A percentile compares a stretch with the other conserved stretches of the same genome.
These are phyloP conservation scores for Metschnikowia peoriensis DNA, from an alignment of 805 yeast genomes.

Conservation along the genomic window DNA sequence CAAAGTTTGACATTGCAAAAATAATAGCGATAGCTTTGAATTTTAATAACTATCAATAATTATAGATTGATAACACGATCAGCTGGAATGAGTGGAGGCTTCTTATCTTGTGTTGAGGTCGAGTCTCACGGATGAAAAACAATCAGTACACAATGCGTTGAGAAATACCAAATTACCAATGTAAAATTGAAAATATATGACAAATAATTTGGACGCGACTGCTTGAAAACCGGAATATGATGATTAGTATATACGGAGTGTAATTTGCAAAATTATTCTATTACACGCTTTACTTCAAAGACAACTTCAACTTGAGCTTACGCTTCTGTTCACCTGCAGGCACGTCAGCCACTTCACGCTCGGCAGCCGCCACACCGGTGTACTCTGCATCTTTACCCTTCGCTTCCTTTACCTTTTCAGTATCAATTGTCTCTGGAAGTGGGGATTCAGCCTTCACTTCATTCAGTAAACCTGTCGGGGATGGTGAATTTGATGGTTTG, in stretches of 20 bases:
- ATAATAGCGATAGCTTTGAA: neutral
- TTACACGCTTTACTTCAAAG: constrained; percentile 1
- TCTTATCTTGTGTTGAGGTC: no score
- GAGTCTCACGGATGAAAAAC: no score
- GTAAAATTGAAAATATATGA: no score
- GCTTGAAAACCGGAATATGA: neutral
- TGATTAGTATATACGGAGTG: neutral
- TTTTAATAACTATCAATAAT: neutral
- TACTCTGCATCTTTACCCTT: neutral
- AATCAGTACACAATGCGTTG: no score
- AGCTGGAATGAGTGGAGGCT: no score
- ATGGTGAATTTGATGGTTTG: constrained; percentile 10
- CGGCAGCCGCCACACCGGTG: constrained; percentile 1
- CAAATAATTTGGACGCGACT: neutral
- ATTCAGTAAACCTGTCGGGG: constrained; percentile 6
- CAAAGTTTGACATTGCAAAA: constrained; percentile 2
- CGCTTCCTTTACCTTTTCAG: neutral
- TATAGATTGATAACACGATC: neutral
- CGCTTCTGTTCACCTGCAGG: constrained; percentile 10
- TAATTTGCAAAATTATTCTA: neutral
- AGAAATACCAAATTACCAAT: no score
- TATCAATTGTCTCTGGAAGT: neutral
- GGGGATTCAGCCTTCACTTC: neutral
- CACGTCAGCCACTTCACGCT: neutral
- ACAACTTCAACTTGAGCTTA: constrained; percentile 14